Evolutionary conservation across 2,329 filamentous ascomycete species (phyloP), one percentile per base, ranked within the genome.

Genomic region (Colletotrichum somersetense): DNA sequence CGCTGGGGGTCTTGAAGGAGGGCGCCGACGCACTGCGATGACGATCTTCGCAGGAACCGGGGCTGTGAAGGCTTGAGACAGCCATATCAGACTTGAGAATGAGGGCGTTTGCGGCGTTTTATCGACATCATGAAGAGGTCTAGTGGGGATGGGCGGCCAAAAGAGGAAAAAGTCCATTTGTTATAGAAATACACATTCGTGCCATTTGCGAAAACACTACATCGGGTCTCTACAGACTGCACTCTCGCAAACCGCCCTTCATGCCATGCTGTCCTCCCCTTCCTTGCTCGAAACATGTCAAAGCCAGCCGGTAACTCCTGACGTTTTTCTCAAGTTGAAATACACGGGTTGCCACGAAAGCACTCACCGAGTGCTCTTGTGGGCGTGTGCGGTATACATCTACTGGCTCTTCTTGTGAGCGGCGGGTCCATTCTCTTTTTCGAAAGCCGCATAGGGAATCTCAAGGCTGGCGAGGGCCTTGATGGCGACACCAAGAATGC

Each of bases 381-480:
- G 52, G 52, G 30, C 53, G 55, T 26, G 38, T 50, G 42, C 66
- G 52, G 50, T 48, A 73, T 81, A 83, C 76, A 87, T 88, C 82
- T 91, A 88, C 85, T 94, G 97, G 89, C 95, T 97, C 83, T 94
- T 97, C 89, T 95, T 97, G 83, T 97, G 93, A 42, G 92, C 92
- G 48, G 91, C 87, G n/a, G 94, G 93, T 0, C 95, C 94, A 87
- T 94, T 97, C 77, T 98, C 96, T 86, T 97, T 98, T 80, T 97
- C 96, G 80, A 98, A 99, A 1, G 96, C 95, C 74, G 93, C 94
- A 81, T 98, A 98, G 1, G 94, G 93, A 40, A 98, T 94, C 81
- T 98, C 88, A 23, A 99, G 87, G 76, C 94, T 96, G 8, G 89
- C 85, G 16, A 98, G 86, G 18, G 93, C 95, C 72, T 83, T 89